These are phyloP conservation scores for Corniculantispora saksenae DNA, from an alignment of 2,329 filamentous ascomycete species.

Conservation along the genomic window DNA sequence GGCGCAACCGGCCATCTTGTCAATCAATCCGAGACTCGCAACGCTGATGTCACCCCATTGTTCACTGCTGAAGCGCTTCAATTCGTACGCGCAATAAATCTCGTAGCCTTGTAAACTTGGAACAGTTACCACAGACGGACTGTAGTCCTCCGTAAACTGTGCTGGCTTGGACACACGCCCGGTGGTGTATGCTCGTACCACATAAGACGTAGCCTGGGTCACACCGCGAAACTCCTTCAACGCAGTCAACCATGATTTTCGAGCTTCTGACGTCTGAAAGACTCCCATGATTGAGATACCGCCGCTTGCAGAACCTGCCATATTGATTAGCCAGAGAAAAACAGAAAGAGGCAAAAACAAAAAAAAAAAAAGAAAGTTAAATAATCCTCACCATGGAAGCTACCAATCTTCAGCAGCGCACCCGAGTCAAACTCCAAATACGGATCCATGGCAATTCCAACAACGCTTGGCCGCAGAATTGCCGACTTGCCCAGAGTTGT, in stretches of 20 bases:
- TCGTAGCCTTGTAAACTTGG: conserved; percentile 68
- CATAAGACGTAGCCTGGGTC: not conserved
- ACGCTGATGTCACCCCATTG: conserved; percentile 47
- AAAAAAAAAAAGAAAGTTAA: not conserved
- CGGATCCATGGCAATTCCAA: conserved; percentile 71
- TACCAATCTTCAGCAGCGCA: conserved; percentile 73
- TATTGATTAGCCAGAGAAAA: not conserved
- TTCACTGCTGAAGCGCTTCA: conserved; percentile 56
- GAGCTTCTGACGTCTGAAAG: conserved; percentile 14
- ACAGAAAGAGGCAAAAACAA: not conserved
- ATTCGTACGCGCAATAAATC: conserved; percentile 73
- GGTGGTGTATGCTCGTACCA: conserved; percentile 15
- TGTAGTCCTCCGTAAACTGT: not conserved
- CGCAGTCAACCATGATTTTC: not conserved
- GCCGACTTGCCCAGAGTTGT: conserved; percentile 74
- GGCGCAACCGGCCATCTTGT: conserved; percentile 87
- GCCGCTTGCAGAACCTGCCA: conserved; percentile 56
- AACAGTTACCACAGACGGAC: not conserved
- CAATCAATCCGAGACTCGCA: conserved; percentile 74
- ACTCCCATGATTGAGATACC: conserved; percentile 57
- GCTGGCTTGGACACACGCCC: not conserved
- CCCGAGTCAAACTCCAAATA: conserved; percentile 78
- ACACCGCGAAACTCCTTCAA: conserved; percentile 12
- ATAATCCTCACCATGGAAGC: conserved; percentile 64
- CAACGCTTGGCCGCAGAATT: conserved; percentile 74